Conservation (phyloP, 164 flowering plant species). For the Litsea cubeba region DNA sequence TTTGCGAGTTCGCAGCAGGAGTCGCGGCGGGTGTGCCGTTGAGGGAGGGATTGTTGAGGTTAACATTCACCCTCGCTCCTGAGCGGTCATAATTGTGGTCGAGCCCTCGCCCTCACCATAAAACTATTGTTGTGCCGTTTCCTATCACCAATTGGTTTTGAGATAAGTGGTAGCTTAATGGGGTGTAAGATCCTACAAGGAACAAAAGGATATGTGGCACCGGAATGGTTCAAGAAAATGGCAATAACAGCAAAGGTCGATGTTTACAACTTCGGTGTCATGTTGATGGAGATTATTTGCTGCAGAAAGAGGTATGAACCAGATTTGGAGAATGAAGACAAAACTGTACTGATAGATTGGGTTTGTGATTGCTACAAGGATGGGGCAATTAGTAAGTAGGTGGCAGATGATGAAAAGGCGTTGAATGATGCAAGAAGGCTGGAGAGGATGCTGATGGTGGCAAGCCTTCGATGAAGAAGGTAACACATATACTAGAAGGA, state of each 20-base stretch:
- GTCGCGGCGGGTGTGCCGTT: no score
- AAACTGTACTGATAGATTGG: conserved; percentile 14
- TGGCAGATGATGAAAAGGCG: conserved; percentile 18
- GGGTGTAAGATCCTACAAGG: no score
- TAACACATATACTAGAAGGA: conserved; percentile 25
- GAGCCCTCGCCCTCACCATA: no score
- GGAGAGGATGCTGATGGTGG: conserved; percentile 21
- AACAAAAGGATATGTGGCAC: conserved; percentile 25
- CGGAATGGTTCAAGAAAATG: conserved; percentile 24
- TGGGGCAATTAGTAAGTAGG: conserved; percentile 3
- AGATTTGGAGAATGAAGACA: conserved; percentile 1
- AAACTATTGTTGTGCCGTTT: no score
- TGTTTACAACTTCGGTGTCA: conserved; percentile 23
- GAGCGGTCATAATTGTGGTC: no score
- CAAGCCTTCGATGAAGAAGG: conserved; percentile 26
- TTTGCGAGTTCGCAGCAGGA: no score
- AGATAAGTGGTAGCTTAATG: no score
- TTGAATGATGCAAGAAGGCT: conserved; percentile 10
- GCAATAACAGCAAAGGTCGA: conserved; percentile 25
- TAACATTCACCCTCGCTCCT: no score
- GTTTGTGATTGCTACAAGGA: conserved; percentile 15
- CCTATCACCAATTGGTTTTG: no score
- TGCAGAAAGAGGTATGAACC: conserved; percentile 9
- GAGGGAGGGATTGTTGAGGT: no score
- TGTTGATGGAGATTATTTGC: conserved; percentile 24